A percentile compares a stretch with the other conserved stretches of the same genome.
Conservation (phyloP, 345 rosid species). For the Noccaea bulbosa region DNA sequence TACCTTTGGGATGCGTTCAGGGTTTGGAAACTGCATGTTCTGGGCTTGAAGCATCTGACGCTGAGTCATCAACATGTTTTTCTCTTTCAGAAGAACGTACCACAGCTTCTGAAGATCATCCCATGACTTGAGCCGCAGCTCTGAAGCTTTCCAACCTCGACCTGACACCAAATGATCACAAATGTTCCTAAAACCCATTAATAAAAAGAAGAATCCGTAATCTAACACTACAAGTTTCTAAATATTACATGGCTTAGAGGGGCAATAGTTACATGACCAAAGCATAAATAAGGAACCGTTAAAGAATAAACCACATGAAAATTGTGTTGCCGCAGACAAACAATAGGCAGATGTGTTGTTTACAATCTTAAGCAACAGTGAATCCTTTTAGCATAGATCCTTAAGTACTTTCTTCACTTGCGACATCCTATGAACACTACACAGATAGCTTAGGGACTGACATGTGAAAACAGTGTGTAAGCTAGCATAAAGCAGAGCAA, state of each 20-base stretch:
- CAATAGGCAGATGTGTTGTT: neutral
- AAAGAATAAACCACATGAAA: neutral
- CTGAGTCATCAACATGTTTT: constrained; percentile 96
- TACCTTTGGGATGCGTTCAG: constrained; percentile 98
- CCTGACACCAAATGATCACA: constrained; percentile 49
- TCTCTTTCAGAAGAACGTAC: constrained; percentile 90
- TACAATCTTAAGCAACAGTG: neutral
- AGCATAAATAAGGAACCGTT: neutral
- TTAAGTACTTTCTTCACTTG: neutral
- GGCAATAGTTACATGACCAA: neutral
- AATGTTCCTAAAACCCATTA: constrained; percentile 8
- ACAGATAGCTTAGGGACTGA: neutral
- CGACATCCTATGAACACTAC: neutral
- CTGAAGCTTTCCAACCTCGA: constrained; percentile 96
- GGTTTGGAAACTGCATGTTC: constrained; percentile 85
- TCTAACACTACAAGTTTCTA: neutral
- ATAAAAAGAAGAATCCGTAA: neutral
- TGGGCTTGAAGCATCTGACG: constrained; percentile 94
- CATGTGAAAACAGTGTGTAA: neutral
- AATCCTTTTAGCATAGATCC: neutral
- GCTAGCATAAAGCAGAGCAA: neutral
- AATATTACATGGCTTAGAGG: neutral
- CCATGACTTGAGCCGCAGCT: constrained; percentile 92
- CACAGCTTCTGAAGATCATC: constrained; percentile 91
- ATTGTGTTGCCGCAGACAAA: neutral